Evolutionary conservation across 345 rosid species (phyloP), one percentile per base, ranked within the genome.

Genomic region (Populus deltoides): DNA sequence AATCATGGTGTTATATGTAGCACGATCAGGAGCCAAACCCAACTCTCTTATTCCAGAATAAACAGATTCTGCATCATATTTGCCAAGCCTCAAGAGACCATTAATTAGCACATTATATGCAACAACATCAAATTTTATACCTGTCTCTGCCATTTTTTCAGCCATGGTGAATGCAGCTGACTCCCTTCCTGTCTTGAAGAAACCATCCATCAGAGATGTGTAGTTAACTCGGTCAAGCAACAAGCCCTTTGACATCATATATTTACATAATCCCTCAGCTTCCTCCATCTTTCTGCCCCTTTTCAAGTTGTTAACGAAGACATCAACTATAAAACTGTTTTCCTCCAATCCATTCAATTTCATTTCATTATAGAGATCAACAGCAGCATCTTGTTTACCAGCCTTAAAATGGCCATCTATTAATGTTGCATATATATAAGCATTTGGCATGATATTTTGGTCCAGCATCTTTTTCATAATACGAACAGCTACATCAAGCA

Each of bases 121-220:
- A 80, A 92, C 89, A 80, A 87, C 89, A 85, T 95, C 98, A 77
- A 94, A 86, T 20, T 85, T 83, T 71, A 88, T 85, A 70, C 81
- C 83, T 76, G 87, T 90, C 85, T 87, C 83, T 18, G 71, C 83
- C 99, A 93, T 90, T 84, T 90, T 92, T 83, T 90, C 90, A 65
- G 88, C 92, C 78, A 91, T 82, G 67, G 72, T 77, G n/a, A 91
- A 81, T 68, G 96, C 99, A 84, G 85, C 89, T 6, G 88, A 85
- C 78, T 90, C 96, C 27, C 87, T 87, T 74, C 96, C 92, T 38
- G 66, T 88, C 87, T 89, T 95, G 79, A 93, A 93, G 86, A 90
- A 88, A 63, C 90, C 92, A 84, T 95, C 99, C 90, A 92, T 93
- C 35, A 92, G 76, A 84, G 98, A 92, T 17, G 98, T 95, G 86